Percentiles rank a stretch among this genome's conserved stretches.
These are phyloP conservation scores for Symbiodinium natans DNA, from an alignment of 73 alveolate species.

Conservation along the genomic window DNA sequence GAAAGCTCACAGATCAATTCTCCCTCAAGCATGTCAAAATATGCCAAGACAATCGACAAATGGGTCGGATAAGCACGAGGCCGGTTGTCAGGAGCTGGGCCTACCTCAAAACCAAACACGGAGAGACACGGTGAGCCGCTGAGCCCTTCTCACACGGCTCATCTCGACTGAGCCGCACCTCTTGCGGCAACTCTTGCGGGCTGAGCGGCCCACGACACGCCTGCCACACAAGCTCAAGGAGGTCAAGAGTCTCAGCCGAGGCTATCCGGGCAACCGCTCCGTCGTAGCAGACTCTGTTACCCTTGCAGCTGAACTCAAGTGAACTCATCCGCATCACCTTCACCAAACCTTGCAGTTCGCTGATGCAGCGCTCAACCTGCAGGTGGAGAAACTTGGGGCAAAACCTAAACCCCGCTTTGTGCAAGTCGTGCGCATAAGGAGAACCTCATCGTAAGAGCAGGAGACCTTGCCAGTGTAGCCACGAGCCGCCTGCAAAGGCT, in stretches of 20 bases:
- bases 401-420: too few species aligned
- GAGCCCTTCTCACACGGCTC: too few species aligned
- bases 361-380: conserved; percentile 77
- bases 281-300: too few species aligned
- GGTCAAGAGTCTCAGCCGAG: not conserved
- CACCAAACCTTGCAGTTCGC: conserved; percentile 65
- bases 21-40: too few species aligned
- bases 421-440: too few species aligned
- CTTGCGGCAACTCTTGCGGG: not conserved
- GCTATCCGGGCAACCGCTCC: too few species aligned
- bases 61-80: not conserved
- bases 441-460: not conserved
- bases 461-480: conserved; percentile 9
- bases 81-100: not conserved
- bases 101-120: too few species aligned
- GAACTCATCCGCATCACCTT: conserved; percentile 15
- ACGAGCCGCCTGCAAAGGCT: not conserved
- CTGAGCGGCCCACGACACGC: not conserved
- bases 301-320: not conserved
- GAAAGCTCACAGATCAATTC: too few species aligned
- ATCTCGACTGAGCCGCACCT: too few species aligned
- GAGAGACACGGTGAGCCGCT: too few species aligned
- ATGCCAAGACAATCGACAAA: too few species aligned
- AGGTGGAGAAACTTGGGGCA: too few species aligned
- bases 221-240: not conserved